These are phyloP conservation scores for Plasmodium ovale DNA, from an alignment of 169 alveolate species.

Conservation along the genomic window DNA sequence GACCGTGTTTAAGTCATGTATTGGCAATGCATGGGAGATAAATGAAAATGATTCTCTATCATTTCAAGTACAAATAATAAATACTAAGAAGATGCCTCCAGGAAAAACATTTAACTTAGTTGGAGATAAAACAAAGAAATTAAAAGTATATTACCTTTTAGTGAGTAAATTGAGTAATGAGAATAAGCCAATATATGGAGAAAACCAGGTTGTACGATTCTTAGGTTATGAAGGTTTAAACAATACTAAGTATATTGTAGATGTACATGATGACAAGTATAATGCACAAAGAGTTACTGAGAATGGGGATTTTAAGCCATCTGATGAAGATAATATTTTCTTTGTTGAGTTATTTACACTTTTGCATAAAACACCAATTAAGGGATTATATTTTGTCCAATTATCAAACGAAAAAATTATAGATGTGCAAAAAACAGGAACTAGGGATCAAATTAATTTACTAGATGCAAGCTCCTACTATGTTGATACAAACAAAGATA, in stretches of 20 bases:
- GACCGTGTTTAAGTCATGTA: slow-evolving; percentile 3
- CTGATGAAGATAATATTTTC: background rate
- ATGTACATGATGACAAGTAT: background rate
- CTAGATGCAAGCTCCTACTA: too few relatives aligned
- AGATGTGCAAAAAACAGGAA: too few relatives aligned
- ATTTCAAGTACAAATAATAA: slow-evolving; percentile 7
- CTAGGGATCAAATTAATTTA: too few relatives aligned
- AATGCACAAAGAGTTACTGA: background rate
- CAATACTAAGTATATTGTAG: slow-evolving; percentile 1
- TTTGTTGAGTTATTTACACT: slow-evolving; percentile 10
- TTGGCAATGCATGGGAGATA: slow-evolving; percentile 28
- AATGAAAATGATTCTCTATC: background rate
- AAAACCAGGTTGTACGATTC: background rate
- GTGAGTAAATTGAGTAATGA: background rate
- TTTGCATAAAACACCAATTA: slow-evolving; percentile 4
- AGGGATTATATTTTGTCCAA: slow-evolving; percentile 22
- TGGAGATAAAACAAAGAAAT: background rate
- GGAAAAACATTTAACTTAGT: too few relatives aligned
- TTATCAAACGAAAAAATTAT: background rate
- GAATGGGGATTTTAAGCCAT: background rate
- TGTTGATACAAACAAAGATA: too few relatives aligned
- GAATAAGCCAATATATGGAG: background rate
- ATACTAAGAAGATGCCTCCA: background rate
- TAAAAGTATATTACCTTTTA: background rate
- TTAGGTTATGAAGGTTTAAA: background rate